Conservation (phyloP, 164 flowering plant genomes). For the Macadamia tetraphylla region DNA sequence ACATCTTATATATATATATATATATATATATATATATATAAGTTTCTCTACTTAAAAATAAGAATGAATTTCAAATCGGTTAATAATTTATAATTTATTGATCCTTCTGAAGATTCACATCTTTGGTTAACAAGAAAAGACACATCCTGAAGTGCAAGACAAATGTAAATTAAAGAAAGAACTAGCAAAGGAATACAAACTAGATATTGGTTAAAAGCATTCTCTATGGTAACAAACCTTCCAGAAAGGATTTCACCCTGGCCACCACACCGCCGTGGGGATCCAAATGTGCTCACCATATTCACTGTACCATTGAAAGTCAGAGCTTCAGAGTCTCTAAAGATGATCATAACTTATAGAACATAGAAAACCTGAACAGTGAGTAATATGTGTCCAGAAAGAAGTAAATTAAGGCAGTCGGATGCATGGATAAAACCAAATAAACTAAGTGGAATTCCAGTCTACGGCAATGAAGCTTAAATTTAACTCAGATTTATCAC, state of each 20-base stretch:
- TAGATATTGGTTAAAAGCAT: not conserved
- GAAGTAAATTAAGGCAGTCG: not conserved
- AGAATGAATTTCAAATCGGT: no score
- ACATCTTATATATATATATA: no score
- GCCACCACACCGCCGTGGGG: slow-evolving; percentile 99
- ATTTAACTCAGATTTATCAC: no score
- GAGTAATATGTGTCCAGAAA: not conserved
- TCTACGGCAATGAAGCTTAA: no score
- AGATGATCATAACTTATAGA: not conserved
- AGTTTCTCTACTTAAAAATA: no score
- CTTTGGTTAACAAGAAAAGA: no score
- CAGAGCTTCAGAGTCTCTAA: not conserved
- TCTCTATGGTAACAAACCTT: slow-evolving; percentile 40
- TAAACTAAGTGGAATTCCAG: no score
- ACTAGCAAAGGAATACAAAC: slow-evolving; percentile 1
- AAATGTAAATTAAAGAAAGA: not conserved
- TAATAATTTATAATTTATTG: no score
- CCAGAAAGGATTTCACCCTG: slow-evolving; percentile 99
- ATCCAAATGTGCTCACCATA: slow-evolving; percentile 78
- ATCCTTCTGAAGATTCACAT: no score
- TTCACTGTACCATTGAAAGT: slow-evolving; percentile 39
- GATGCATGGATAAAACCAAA: no score
- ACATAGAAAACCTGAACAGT: not conserved
- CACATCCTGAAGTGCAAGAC: not conserved
- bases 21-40: no score